Evolutionary conservation across 2,329 filamentous ascomycete species (phyloP).

Genomic region (Fusarium denticulatum): DNA sequence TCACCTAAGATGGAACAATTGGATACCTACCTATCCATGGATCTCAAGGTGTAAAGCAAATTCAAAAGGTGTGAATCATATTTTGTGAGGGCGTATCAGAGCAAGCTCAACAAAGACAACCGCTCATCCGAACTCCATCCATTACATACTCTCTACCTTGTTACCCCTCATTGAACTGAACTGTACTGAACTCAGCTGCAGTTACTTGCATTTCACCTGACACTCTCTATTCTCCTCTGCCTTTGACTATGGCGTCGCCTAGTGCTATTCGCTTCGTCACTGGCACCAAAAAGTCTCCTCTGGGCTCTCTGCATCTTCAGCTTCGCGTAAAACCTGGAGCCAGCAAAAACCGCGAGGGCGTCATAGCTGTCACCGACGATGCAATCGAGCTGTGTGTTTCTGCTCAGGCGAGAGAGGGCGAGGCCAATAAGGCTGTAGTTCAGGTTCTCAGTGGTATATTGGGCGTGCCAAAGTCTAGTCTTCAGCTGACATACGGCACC

Average conservation of each 20-base stretch:
- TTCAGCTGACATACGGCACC: slow-evolving; percentile 69
- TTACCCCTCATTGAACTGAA: slow-evolving; percentile 18
- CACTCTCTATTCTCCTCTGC: background rate
- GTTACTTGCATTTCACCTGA: background rate
- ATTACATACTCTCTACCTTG: background rate
- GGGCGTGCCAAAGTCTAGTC: slow-evolving; percentile 69
- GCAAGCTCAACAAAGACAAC: background rate
- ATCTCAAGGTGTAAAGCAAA: background rate
- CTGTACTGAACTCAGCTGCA: background rate
- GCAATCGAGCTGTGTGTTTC: slow-evolving; percentile 72
- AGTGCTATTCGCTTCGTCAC: slow-evolving; percentile 58
- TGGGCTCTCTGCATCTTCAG: slow-evolving; percentile 64
- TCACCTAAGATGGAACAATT: background rate
- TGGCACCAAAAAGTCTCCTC: slow-evolving; percentile 56
- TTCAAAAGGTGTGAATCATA: background rate
- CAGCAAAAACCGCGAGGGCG: slow-evolving; percentile 68
- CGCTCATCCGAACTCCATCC: background rate
- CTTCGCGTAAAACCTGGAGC: slow-evolving; percentile 76
- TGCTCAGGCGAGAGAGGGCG: slow-evolving; percentile 71
- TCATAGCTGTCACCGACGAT: slow-evolving; percentile 64
- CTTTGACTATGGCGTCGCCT: slow-evolving; percentile 42
- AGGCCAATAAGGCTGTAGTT: slow-evolving; percentile 74
- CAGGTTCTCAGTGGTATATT: slow-evolving; percentile 70
- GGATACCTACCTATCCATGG: background rate
- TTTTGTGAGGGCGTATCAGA: background rate